Conservation (phyloP, 768 basidiomycete genomes). For the Baorangia bicolor region DNA sequence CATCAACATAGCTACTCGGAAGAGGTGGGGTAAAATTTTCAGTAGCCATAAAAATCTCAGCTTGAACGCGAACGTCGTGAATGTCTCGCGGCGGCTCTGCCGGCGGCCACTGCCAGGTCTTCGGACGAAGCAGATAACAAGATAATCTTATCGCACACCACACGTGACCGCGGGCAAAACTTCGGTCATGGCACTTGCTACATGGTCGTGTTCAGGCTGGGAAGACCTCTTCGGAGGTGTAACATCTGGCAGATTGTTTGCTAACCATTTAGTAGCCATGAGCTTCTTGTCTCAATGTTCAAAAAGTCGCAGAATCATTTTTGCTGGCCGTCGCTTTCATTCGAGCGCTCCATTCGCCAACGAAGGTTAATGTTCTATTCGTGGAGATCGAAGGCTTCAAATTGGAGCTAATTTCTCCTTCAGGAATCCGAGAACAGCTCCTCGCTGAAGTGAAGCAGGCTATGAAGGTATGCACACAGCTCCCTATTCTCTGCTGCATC, state of each 20-base stretch:
- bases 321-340: slow-evolving; percentile 7
- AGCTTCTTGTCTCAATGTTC: slow-evolving; percentile 9
- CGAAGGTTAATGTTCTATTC: slow-evolving; percentile 20
- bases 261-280: slow-evolving; percentile 8
- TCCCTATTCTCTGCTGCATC: not conserved
- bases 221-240: too few relatives aligned
- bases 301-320: slow-evolving; percentile 8
- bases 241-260: not conserved
- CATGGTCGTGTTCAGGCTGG: not conserved
- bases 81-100: not conserved
- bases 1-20: slow-evolving; percentile 46
- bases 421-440: slow-evolving; percentile 56
- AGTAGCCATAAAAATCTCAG: slow-evolving; percentile 10
- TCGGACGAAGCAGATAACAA: not conserved
- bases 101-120: too few relatives aligned
- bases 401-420: not conserved
- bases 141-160: slow-evolving; percentile 5
- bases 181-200: not conserved
- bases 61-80: not conserved
- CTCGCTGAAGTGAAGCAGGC: slow-evolving; percentile 56
- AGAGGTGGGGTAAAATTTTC: slow-evolving; percentile 38
- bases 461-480: slow-evolving; percentile 59
- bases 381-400: not conserved
- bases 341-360: slow-evolving; percentile 11
- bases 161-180: slow-evolving; percentile 20